These are phyloP conservation scores for Jimgerdemannia flammicorona DNA, from an alignment of 192 early-diverging fungal genomes.

Conservation along the genomic window DNA sequence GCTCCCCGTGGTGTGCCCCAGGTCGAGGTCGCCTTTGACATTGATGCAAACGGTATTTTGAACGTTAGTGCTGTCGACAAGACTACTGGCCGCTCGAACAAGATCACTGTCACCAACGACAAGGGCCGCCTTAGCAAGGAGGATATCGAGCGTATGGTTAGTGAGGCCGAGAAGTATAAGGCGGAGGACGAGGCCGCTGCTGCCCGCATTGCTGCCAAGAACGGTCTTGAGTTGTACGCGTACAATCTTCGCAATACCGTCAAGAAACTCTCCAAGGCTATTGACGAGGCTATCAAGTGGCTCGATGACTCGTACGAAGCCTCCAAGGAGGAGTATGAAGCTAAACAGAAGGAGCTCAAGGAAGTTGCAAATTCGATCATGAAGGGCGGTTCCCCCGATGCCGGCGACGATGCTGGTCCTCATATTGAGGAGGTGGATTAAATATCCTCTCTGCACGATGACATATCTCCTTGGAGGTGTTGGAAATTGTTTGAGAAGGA, in stretches of 20 bases:
- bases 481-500: too few species aligned
- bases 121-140: constrained; percentile 98
- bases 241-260: constrained; percentile 65
- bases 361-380: constrained; percentile 96
- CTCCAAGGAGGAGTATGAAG: constrained; percentile 97
- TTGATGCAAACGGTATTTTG: constrained; percentile 97
- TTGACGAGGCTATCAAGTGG: constrained; percentile 94
- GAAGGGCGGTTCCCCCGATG: constrained; percentile 31
- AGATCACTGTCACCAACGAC: constrained; percentile 99
- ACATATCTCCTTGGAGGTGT: too few species aligned
- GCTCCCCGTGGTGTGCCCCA: constrained; percentile 97
- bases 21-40: constrained; percentile 96
- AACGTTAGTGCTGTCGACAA: constrained; percentile 94
- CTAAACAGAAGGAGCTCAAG: constrained; percentile 93
- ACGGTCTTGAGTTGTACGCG: constrained; percentile 87
- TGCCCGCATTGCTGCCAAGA: constrained; percentile 85
- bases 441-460: too few species aligned
- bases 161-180: constrained; percentile 83
- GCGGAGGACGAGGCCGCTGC: constrained; percentile 83
- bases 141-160: constrained; percentile 96
- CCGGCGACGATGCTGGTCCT: not conserved
- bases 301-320: constrained; percentile 92
- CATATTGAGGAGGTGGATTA: constrained; percentile 4
- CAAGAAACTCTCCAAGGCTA: constrained; percentile 77
- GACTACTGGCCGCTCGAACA: constrained; percentile 91